Evolutionary conservation across 2,329 filamentous ascomycete species (phyloP).

Genomic region (Pestalotiopsis sp.): DNA sequence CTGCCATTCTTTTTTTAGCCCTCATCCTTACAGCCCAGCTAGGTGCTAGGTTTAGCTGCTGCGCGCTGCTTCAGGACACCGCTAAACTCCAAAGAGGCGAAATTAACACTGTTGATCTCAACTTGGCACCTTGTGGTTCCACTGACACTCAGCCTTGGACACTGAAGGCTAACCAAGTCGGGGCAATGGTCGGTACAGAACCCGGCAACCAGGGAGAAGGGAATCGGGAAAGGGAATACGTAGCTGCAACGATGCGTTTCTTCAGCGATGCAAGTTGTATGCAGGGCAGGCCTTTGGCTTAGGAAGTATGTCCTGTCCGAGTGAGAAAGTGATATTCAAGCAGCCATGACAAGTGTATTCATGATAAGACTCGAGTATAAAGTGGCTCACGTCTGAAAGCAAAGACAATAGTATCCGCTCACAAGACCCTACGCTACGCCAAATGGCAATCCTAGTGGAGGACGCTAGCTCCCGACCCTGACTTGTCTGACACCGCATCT

Average conservation of each 20-base stretch:
- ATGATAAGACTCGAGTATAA: neutral
- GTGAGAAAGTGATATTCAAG: too few species aligned
- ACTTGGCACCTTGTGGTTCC: neutral
- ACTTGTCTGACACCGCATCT: neutral
- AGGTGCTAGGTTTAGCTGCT: neutral
- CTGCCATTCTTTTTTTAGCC: too few species aligned
- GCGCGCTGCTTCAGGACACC: neutral
- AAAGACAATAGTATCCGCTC: neutral
- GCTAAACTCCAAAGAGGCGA: neutral
- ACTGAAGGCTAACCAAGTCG: too few species aligned
- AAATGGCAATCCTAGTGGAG: neutral
- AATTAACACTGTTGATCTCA: neutral
- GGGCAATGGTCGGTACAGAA: neutral
- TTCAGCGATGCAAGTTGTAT: neutral
- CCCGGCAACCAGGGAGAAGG: neutral
- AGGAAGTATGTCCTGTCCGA: too few species aligned
- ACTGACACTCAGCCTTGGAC: neutral
- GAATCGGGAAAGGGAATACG: neutral
- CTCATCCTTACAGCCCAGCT: neutral
- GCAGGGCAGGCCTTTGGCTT: too few species aligned
- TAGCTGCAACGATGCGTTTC: neutral
- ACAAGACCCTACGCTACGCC: neutral
- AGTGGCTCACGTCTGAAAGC: neutral
- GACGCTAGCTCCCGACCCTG: neutral
- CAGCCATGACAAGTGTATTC: too few species aligned